Evolutionary conservation across 805 yeast genomes (phyloP).

Genomic region (Metschnikowia picachoensis): DNA sequence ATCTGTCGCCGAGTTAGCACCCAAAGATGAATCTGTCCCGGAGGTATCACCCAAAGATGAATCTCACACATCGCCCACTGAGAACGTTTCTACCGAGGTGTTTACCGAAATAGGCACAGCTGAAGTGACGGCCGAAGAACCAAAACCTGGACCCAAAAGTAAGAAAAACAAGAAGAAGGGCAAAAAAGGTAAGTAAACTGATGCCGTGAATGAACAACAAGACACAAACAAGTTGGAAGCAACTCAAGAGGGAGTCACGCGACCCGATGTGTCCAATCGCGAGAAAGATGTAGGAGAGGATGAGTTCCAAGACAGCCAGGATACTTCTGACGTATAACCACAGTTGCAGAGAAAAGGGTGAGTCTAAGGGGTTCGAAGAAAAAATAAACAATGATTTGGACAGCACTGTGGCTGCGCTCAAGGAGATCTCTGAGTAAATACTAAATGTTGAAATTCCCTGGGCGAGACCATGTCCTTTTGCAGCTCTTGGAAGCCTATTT

Average conservation of each 20-base stretch:
- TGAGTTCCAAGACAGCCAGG: slow-evolving; percentile 21
- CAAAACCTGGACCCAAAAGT: background rate
- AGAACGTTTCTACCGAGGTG: no score
- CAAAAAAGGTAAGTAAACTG: background rate
- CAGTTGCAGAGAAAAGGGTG: slow-evolving; percentile 26
- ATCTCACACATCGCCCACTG: no score
- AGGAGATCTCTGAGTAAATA: slow-evolving; percentile 29
- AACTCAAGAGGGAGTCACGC: background rate
- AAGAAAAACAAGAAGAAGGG: slow-evolving; percentile 5
- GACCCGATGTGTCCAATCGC: background rate
- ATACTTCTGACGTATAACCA: slow-evolving; percentile 6
- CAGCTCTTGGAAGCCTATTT: no score
- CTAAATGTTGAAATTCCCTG: background rate
- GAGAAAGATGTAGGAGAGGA: slow-evolving; percentile 8
- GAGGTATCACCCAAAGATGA: no score
- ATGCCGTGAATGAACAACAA: background rate
- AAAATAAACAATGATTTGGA: slow-evolving; percentile 34
- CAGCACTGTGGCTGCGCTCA: slow-evolving; percentile 36
- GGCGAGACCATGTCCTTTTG: no score
- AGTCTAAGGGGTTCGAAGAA: slow-evolving; percentile 31
- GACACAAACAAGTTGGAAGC: background rate
- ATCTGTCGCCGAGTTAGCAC: no score
- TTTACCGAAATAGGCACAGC: background rate
- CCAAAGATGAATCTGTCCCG: no score
- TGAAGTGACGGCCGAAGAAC: background rate